Evolutionary conservation across 108 stramenopile genomes (phyloP), one percentile per base, ranked within the genome.

Genomic region (Nitzschia putrida): DNA sequence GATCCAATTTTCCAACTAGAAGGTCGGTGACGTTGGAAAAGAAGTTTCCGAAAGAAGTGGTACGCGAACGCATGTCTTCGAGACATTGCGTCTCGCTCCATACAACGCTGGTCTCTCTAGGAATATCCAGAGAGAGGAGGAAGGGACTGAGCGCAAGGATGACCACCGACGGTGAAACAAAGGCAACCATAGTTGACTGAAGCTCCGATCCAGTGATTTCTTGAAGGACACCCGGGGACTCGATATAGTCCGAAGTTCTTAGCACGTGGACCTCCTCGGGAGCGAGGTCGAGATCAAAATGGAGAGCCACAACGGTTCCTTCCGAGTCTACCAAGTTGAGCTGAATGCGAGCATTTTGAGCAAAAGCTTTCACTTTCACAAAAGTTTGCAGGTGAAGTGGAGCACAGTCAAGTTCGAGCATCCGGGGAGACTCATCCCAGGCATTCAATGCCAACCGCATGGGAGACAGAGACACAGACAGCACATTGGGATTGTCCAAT

Each of bases 21-120:
- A 77, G 42, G 41, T 65, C 68, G 20, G 50, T 51, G 6, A 69
- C 59, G 53, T 61, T 66, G 10, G 59, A 44, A 18, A 81, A 34
- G 20, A 76, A 57, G 20, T 58, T 59, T 24, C 72, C 67, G 39
- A 73, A 41, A 21, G 34, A 39, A 29, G 56, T 45, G 41, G 64
- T 16, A 8, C 67, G 53, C 6, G 75, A 26, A 57, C 38, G 54
- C 75, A 76, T 76, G 25, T 58, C 71, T 38, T 81, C 75, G 12
- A 66, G 54, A 37, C 69, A 71, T 39, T 76, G 75, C 21, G 66
- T 63, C 54, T 81, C 75, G 25, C 66, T 72, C 80, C 80, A 81
- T 21, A 72, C 51, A 21, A 61, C 21, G 18, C 66, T 53, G 21
- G 39, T 60, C 16, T 34, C 64, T 18, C 50, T 55, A 14, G 49